Conservation (phyloP, 2,329 filamentous ascomycete species). For the Cytospora piceicola region DNA sequence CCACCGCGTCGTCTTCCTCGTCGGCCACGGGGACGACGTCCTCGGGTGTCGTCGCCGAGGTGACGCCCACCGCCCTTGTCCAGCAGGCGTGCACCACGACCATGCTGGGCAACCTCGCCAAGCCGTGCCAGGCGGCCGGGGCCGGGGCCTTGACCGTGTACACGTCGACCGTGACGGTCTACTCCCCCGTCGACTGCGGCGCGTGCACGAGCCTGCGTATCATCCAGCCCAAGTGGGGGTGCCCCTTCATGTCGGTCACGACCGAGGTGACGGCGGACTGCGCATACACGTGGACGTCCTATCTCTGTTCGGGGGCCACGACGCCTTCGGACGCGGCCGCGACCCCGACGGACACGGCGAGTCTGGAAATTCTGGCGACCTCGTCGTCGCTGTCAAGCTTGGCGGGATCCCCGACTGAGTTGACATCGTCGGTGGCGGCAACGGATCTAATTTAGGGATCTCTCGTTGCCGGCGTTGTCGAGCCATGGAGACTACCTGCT, state of each 20-base stretch:
- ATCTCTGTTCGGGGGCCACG: constrained; percentile 35
- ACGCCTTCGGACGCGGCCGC: background rate
- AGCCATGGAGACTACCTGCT: background rate
- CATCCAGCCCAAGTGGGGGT: constrained; percentile 33
- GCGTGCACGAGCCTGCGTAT: constrained; percentile 38
- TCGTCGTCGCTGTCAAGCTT: background rate
- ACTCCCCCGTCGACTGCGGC: constrained; percentile 38
- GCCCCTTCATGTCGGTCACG: constrained; percentile 34
- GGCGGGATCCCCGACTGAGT: background rate
- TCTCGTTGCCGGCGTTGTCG: background rate
- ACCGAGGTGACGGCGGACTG: constrained; percentile 31
- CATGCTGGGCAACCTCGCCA: constrained; percentile 34
- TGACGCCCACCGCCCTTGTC: no score
- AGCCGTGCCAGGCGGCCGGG: constrained; percentile 39
- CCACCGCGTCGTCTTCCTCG: no score
- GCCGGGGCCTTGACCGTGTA: constrained; percentile 36
- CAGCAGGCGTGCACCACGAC: constrained; percentile 35
- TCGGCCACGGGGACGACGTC: background rate
- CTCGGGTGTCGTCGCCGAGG: no score
- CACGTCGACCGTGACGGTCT: constrained; percentile 36
- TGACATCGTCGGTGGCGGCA: background rate
- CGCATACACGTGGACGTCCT: constrained; percentile 37
- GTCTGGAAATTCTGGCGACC: background rate
- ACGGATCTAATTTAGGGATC: background rate
- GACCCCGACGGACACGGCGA: background rate